These are phyloP conservation scores for Lichtheimia corymbifera DNA, from an alignment of 371 early-diverging fungal species.

Conservation along the genomic window DNA sequence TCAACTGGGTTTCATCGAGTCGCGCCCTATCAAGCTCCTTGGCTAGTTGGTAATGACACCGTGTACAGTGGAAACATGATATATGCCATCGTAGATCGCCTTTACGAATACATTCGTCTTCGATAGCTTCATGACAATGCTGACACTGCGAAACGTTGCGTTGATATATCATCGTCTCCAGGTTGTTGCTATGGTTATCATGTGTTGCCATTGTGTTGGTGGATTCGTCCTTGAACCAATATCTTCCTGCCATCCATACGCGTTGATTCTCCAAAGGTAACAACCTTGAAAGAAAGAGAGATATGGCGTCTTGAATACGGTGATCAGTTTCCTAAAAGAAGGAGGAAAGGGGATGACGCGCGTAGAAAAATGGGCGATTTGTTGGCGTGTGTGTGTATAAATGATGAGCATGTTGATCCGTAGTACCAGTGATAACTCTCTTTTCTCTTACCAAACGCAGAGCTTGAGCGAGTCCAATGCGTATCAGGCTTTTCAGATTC, in stretches of 20 bases:
- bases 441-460: slow-evolving; percentile 70
- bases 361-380: no score
- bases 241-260: slow-evolving; percentile 48
- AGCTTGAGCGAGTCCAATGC: slow-evolving; percentile 84
- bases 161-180: neutral
- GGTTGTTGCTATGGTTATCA: neutral
- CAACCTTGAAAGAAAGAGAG: slow-evolving; percentile 56
- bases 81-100: slow-evolving; percentile 70
- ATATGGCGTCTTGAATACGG: slow-evolving; percentile 37
- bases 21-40: slow-evolving; percentile 49
- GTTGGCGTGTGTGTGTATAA: no score
- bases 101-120: slow-evolving; percentile 75
- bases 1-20: slow-evolving; percentile 29
- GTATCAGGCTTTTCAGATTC: slow-evolving; percentile 58
- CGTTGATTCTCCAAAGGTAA: slow-evolving; percentile 57
- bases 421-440: slow-evolving; percentile 3
- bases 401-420: no score
- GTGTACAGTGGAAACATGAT: slow-evolving; percentile 70
- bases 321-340: slow-evolving; percentile 31
- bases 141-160: slow-evolving; percentile 40
- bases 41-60: slow-evolving; percentile 54
- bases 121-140: slow-evolving; percentile 70
- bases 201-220: neutral
- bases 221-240: slow-evolving; percentile 42
- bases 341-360: neutral